phyloP scores from a whole-genome alignment of 2,329 filamentous ascomycete genomes.

The Thielaviopsis cerberus region DNA sequence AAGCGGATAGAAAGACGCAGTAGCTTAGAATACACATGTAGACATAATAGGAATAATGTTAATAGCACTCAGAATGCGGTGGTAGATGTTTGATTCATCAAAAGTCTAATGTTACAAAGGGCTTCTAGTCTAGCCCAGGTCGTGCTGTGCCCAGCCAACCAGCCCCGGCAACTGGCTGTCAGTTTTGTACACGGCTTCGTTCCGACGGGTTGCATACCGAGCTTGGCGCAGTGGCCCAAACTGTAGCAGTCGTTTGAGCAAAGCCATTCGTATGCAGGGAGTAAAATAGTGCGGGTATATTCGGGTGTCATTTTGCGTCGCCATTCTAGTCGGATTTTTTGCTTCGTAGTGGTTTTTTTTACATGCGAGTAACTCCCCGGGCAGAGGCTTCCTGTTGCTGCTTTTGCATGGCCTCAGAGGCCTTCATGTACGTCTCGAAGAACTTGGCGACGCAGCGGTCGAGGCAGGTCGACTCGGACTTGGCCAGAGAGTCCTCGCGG shows the following conservation, averaged over 20 bases:
- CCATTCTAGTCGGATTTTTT: neutral
- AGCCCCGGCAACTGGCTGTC: neutral
- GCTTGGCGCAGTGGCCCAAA: neutral
- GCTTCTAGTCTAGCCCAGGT: neutral
- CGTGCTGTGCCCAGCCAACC: neutral
- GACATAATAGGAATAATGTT: neutral
- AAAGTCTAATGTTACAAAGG: constrained; percentile 12
- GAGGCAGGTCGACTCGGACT: constrained; percentile 94
- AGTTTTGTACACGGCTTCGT: neutral
- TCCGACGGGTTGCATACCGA: neutral
- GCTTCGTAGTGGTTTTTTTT: neutral
- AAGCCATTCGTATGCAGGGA: neutral
- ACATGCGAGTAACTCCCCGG: constrained; percentile 9
- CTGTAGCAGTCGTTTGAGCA: neutral
- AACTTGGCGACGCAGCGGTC: constrained; percentile 96
- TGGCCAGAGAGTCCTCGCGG: constrained; percentile 92
- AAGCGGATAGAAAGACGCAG: constrained; percentile 3
- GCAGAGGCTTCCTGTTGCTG: constrained; percentile 45
- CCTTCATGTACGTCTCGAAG: constrained; percentile 96
- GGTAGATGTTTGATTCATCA: neutral
- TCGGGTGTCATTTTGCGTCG: neutral
- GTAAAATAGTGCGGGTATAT: neutral
- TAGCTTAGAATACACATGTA: neutral
- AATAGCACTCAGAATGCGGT: neutral
- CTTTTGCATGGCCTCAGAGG: constrained; percentile 87